Evolutionary conservation across 2,329 filamentous ascomycete genomes (phyloP), one percentile per base, ranked within the genome.

Genomic region (Aspergillus pseudonomiae): DNA sequence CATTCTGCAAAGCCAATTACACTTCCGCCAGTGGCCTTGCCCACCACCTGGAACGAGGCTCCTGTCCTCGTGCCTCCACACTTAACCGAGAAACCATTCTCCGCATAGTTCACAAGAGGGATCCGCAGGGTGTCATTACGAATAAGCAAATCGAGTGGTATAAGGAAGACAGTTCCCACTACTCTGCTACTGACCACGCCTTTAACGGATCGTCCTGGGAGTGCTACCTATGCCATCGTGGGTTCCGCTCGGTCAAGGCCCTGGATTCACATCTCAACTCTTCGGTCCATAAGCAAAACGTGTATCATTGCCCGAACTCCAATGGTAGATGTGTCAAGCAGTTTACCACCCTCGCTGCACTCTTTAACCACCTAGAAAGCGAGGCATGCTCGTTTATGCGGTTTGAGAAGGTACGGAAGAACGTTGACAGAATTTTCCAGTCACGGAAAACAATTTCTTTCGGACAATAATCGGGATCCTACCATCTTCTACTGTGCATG

Each of bases 191-290:
- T 0, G 39, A 67, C 0, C 65, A 62, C 1, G 74, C 83, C 0
- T 86, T 76, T 71, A 87, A 88, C 59, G 80, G 81, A 0, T 0
- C 30, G 2, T 66, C 16, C 1, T 88, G 78, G 71, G 80, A 84
- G 67, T 89, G 86, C 75, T 84, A 84, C 63, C 64, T 89, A 4
- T 90, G 88, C 68, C 73, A 81, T 26, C 73, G 75, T 11, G 32
- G 69, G 0, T 89, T 87, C 65, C 58, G 30, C 0, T 62, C 56
- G 0, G 59, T 78, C 0, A 14, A 48, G 0, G 68, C 69, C 0
- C 77, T 89, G 3, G 84, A 85, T 55, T 76, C 81, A 59, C 87
- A 90, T 67, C 71, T 89, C 1, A 81, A 79, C 45, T 89, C 86
- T 0, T 77, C 83, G 0, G 74, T 69, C 0, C 86, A 87, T 77